A percentile compares a stretch with the other conserved stretches of the same genome.
Evolutionary conservation across 768 basidiomycete species (phyloP).

Genomic region (Naganishia friedmannii): DNA sequence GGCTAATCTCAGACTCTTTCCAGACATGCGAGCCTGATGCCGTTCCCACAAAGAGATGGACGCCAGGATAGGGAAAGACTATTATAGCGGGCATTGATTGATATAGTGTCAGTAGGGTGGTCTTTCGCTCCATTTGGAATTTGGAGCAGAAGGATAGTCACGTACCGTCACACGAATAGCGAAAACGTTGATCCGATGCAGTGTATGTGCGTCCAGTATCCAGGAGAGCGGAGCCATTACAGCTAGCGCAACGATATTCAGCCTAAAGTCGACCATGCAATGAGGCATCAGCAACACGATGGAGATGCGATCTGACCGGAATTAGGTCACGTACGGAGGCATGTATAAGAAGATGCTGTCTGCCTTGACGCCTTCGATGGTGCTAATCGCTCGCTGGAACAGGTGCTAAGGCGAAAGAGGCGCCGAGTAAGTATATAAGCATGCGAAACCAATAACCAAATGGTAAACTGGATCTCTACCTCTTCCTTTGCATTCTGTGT

Average conservation of each 20-base stretch:
- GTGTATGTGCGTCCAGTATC: constrained; percentile 67
- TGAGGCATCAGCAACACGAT: constrained; percentile 53
- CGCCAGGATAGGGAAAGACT: constrained; percentile 14
- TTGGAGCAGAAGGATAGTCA: background rate
- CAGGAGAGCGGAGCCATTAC: constrained; percentile 77
- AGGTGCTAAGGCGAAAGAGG: constrained; percentile 61
- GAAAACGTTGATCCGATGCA: constrained; percentile 83
- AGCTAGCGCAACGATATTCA: constrained; percentile 61
- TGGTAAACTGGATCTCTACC: constrained; percentile 46
- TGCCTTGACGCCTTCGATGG: constrained; percentile 85
- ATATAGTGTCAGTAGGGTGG: background rate
- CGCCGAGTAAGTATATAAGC: no score
- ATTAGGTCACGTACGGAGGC: constrained; percentile 58
- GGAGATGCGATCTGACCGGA: background rate
- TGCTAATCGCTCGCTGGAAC: constrained; percentile 80
- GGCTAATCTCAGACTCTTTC: background rate
- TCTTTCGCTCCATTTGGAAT: background rate
- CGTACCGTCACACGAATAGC: constrained; percentile 68
- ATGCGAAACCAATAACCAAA: no score
- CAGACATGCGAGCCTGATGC: constrained; percentile 10
- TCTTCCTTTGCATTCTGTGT: constrained; percentile 63
- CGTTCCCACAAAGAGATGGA: constrained; percentile 14
- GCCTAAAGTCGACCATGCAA: background rate
- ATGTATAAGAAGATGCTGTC: constrained; percentile 89
- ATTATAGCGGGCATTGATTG: background rate